Evolutionary conservation across 495 filamentous ascomycete genomes (phyloP), one percentile per base, ranked within the genome.

Genomic region (Xanthoparmelia taractica): DNA sequence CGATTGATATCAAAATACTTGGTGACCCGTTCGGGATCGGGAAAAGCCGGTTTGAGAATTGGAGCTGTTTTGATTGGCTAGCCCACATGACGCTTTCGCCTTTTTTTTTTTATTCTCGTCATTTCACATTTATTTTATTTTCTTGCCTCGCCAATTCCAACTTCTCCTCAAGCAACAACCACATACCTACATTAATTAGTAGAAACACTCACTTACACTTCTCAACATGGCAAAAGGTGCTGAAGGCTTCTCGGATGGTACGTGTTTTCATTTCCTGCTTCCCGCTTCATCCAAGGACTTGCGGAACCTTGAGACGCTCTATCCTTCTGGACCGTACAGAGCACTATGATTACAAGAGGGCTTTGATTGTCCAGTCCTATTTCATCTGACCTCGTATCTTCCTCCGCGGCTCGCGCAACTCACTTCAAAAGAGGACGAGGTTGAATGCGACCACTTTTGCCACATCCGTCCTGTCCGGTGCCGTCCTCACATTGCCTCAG

Each of bases 241-340:
- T 23, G 41, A 61, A 18, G 17, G 15, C 62, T 75, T 71, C 66
- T 64, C 67, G 41, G 72, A 73, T 23, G 73, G 73, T 75, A 66
- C 62, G 76, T 74, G 17, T 17, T 40, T 57, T 8, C 57, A 31
- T 36, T 41, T 50, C 37, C 23, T 40, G 7, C 41, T n/a, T n/a
- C 31, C 12, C 34, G 25, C 37, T 45, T 4, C 29, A 13, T 57
- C 27, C 52, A 41, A 45, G 29, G 25, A 17, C 27, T 57, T 11
- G 17, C 29, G 37, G 40, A 41, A 1, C 20, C 56, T n/a, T 20
- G 23, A 15, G 41, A 62, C 29, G 60, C 37, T 27, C 59, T 36
- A 45, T 56, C 25, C 27, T 45, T 13, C 20, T 34, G 15, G 29
- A 41, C 29, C 34, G 50, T 25, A 34, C 54, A 29, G 29, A 18